Conservation (phyloP, 1,284 basidiomycete species). For the Trichosporon sp. region DNA sequence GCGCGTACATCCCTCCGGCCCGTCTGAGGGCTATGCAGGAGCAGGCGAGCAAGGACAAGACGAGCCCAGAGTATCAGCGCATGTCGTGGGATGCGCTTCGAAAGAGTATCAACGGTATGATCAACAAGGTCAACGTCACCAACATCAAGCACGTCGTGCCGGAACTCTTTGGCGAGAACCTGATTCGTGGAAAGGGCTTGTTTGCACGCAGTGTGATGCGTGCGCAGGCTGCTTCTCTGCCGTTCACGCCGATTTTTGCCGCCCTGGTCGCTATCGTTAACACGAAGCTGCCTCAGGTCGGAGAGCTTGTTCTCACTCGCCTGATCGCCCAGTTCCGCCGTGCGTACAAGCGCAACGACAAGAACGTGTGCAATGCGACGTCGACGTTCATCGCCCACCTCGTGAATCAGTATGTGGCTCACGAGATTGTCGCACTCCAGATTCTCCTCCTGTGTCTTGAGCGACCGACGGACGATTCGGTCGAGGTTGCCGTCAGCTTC, state of each 20-base stretch:
- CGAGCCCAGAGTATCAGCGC: conserved; percentile 86
- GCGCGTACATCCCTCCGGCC: conserved; percentile 94
- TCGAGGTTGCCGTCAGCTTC: conserved; percentile 96
- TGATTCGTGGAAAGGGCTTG: conserved; percentile 81
- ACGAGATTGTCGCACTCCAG: conserved; percentile 90
- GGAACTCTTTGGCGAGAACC: conserved; percentile 86
- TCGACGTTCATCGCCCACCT: conserved; percentile 95
- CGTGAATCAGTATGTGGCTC: conserved; percentile 90
- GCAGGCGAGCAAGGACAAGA: conserved; percentile 74
- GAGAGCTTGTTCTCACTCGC: conserved; percentile 81
- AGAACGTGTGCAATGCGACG: conserved; percentile 85
- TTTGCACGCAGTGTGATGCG: conserved; percentile 95
- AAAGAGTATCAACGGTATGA: conserved; percentile 97
- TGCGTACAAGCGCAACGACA: conserved; percentile 95
- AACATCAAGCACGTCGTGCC: conserved; percentile 98
- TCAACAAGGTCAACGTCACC: conserved; percentile 88
- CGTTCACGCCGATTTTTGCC: conserved; percentile 96
- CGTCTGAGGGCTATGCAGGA: conserved; percentile 85
- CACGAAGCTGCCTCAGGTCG: conserved; percentile 93
- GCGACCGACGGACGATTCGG: conserved; percentile 92
- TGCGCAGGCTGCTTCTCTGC: conserved; percentile 90
- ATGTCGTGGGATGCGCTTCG: conserved; percentile 96
- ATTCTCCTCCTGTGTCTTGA: conserved; percentile 91
- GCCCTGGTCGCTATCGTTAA: conserved; percentile 92
- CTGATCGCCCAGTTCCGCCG: conserved; percentile 92